Evolutionary conservation across 805 yeast genomes (phyloP), one percentile per base, ranked within the genome.

Genomic region (Ogataea henricii): DNA sequence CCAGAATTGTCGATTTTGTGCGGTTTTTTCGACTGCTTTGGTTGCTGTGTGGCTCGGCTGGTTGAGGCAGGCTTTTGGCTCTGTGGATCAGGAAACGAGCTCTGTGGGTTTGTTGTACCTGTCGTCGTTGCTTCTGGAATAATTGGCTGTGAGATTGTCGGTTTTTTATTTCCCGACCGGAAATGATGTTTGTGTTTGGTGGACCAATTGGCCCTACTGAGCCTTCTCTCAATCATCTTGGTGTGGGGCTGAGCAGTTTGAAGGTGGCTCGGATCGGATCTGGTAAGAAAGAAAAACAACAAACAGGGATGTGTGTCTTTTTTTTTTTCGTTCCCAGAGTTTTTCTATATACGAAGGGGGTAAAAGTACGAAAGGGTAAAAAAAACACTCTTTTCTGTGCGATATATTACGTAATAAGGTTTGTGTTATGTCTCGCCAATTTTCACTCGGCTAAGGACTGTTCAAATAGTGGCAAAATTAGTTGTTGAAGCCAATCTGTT

Each of bases 201-300:
- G 27, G 62, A 53, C 64, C 64, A 60, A 52, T 56, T 59, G 53
- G 63, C 64, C 46, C 60, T 53, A 41, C 63, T 59, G 14, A 50
- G 33, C 30, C 61, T 44, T 48, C 58, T 53, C 18, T 57, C 55
- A 48, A 54, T 51, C 23, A 21, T 23, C n/a, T n/a, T n/a, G n/a
- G n/a, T n/a, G n/a, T n/a, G n/a, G n/a, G n/a, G n/a, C n/a, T n/a
- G n/a, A n/a, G n/a, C n/a, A n/a, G n/a, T n/a, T n/a, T n/a, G 25
- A 8, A 25, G 32, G 22, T n/a, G n/a, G 12, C 5, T 18, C 12
- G 10, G 25, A 18, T 18, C 14, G 25, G 8, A 4, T 10, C 3
- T 10, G 35, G 5, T 27, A 5, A 27, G 10, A 13, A 27, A 8
- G 10, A 27, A 6, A 27, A 27, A 27, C 9, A 27, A 27, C 13